phyloP scores from a whole-genome alignment of 371 early-diverging fungal genomes.

The Zancudomyces culisetae region DNA sequence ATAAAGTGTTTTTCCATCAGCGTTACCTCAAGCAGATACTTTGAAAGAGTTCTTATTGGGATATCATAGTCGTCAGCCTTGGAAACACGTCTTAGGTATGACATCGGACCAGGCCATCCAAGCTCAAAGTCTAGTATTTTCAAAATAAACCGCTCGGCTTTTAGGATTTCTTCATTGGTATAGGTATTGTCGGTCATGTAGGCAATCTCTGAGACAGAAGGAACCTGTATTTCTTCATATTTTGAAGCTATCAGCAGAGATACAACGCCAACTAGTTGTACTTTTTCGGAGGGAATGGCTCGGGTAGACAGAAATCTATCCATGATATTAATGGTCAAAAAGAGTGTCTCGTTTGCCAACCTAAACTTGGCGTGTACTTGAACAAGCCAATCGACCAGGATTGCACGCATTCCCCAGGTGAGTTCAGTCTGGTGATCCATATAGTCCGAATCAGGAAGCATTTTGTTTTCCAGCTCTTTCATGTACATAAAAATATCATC shows the following conservation, averaged over 20 bases:
- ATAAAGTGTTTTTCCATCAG: constrained; percentile 75
- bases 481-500: constrained; percentile 78
- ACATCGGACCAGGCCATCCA: constrained; percentile 71
- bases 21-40: constrained; percentile 91
- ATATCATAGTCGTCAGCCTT: constrained; percentile 76
- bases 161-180: constrained; percentile 57
- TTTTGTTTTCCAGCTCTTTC: constrained; percentile 41
- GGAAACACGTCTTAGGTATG: constrained; percentile 72
- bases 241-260: constrained; percentile 90
- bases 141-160: constrained; percentile 75
- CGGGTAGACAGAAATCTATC: constrained; percentile 91
- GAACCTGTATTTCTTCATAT: constrained; percentile 85
- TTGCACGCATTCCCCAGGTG: constrained; percentile 73
- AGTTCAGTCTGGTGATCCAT: constrained; percentile 63
- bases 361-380: constrained; percentile 81
- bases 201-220: constrained; percentile 58
- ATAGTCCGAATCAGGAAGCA: constrained; percentile 61
- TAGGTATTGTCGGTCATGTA: constrained; percentile 64
- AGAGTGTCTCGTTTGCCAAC: constrained; percentile 90
- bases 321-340: constrained; percentile 80
- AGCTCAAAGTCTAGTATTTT: constrained; percentile 62
- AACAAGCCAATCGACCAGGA: constrained; percentile 85
- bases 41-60: constrained; percentile 74
- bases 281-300: constrained; percentile 56
- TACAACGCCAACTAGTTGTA: constrained; percentile 92